Conservation (phyloP, 1,284 basidiomycete genomes). For the Ceratobasidium sp. region DNA sequence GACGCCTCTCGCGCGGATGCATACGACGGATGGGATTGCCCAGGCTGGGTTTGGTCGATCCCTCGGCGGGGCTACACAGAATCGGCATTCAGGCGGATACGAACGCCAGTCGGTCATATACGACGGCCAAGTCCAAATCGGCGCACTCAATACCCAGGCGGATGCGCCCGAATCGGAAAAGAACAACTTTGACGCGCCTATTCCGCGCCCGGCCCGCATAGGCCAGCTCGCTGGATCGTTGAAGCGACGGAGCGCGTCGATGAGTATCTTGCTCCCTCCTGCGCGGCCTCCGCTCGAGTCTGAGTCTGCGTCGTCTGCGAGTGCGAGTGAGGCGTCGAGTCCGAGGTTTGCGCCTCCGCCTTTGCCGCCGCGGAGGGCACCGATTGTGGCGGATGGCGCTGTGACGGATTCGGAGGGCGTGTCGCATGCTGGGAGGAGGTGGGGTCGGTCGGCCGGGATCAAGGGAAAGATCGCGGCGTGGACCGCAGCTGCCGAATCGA, state of each 20-base stretch:
- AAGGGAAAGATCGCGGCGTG: constrained; percentile 67
- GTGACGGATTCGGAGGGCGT: constrained; percentile 43
- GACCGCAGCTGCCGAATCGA: constrained; percentile 57
- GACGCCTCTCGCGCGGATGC: constrained; percentile 25
- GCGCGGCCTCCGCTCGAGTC: not conserved
- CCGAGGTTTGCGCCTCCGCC: not conserved
- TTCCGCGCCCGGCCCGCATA: constrained; percentile 21
- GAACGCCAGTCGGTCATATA: too few species aligned
- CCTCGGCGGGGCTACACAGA: too few species aligned
- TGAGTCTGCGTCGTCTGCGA: constrained; percentile 12
- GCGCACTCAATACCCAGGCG: not conserved
- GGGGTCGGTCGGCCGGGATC: constrained; percentile 51
- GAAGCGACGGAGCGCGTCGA: constrained; percentile 44
- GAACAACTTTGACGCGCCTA: constrained; percentile 1
- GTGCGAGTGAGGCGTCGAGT: constrained; percentile 4
- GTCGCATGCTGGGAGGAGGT: constrained; percentile 16
- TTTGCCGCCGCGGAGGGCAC: not conserved
- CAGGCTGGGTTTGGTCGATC: not conserved
- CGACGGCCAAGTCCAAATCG: not conserved
- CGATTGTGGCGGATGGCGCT: constrained; percentile 10
- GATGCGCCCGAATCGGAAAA: not conserved
- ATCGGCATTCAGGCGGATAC: too few species aligned
- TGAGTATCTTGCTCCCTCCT: constrained; percentile 30
- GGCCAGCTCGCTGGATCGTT: constrained; percentile 26
- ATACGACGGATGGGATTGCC: constrained; percentile 26